phyloP scores from a whole-genome alignment of 2,329 filamentous ascomycete species.

The Magnaporthales sp. region DNA sequence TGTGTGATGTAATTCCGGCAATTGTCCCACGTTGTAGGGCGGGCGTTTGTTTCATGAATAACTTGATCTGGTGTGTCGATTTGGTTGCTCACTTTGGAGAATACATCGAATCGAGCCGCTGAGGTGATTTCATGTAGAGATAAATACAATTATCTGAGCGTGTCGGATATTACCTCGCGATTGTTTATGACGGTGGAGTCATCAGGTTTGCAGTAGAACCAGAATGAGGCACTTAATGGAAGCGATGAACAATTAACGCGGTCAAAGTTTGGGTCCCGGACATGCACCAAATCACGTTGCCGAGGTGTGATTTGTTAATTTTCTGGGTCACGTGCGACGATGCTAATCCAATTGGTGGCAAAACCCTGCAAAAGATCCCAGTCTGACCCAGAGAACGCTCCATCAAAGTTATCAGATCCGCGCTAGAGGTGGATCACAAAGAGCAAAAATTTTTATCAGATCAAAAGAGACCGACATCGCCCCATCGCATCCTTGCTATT shows the following conservation, averaged over 20 bases:
- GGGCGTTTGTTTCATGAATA: not conserved
- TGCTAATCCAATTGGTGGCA: not conserved
- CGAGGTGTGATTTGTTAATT: not conserved
- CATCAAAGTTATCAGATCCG: slow-evolving; percentile 2
- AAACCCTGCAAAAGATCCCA: not conserved
- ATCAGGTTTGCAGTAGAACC: not conserved
- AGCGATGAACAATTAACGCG: not conserved
- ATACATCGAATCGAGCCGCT: not conserved
- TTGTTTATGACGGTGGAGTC: not conserved
- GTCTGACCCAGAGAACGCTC: not conserved
- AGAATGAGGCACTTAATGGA: not conserved
- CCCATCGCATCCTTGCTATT: not conserved
- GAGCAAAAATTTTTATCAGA: slow-evolving; percentile 1
- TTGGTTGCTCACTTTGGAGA: not conserved
- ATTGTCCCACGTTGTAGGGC: not conserved
- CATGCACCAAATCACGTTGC: not conserved
- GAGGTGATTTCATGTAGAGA: not conserved
- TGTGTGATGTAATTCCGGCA: not conserved
- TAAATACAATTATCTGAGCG: too few species aligned
- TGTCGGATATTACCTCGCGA: too few species aligned
- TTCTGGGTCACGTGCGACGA: not conserved
- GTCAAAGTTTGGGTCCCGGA: not conserved
- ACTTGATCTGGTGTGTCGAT: too few species aligned
- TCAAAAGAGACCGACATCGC: not conserved
- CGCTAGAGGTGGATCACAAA: not conserved